Conservation (phyloP, 2,329 filamentous ascomycete genomes). For the Pseudogymnoascus sp. region DNA sequence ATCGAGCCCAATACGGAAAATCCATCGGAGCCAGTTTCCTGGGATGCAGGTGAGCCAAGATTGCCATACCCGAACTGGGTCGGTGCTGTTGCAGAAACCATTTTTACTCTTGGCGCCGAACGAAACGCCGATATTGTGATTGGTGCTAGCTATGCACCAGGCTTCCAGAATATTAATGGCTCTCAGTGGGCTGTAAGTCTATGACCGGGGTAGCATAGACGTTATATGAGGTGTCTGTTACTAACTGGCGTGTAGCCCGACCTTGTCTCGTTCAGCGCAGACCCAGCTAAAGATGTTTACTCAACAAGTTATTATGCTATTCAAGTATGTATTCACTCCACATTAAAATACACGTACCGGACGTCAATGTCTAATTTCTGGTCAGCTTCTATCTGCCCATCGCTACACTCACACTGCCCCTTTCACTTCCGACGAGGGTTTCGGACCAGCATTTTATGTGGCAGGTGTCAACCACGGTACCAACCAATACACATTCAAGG, state of each 20-base stretch:
- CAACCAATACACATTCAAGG: constrained; percentile 42
- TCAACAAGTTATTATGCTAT: constrained; percentile 46
- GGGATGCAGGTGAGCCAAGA: constrained; percentile 12
- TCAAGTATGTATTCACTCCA: constrained; percentile 26
- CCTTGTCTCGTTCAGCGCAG: constrained; percentile 27
- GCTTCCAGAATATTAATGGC: constrained; percentile 24
- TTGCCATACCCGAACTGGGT: constrained; percentile 20
- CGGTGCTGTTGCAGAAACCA: constrained; percentile 23
- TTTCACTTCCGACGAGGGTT: constrained; percentile 29
- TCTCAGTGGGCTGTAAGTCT: constrained; percentile 25
- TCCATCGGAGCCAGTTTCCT: constrained; percentile 10
- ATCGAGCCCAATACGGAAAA: constrained; percentile 19
- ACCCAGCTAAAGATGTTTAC: constrained; percentile 40
- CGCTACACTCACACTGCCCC: constrained; percentile 42
- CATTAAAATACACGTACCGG: background rate
- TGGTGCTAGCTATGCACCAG: constrained; percentile 24
- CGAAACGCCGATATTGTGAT: constrained; percentile 23
- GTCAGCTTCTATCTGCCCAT: constrained; percentile 39
- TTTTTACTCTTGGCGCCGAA: constrained; percentile 23
- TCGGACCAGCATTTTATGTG: constrained; percentile 44
- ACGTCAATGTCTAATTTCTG: background rate
- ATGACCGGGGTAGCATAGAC: background rate
- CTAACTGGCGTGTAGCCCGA: constrained; percentile 21
- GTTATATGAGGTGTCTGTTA: background rate
- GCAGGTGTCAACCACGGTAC: constrained; percentile 39